Evolutionary conservation across 768 basidiomycete genomes (phyloP).

Genomic region (Suillus variegatus): DNA sequence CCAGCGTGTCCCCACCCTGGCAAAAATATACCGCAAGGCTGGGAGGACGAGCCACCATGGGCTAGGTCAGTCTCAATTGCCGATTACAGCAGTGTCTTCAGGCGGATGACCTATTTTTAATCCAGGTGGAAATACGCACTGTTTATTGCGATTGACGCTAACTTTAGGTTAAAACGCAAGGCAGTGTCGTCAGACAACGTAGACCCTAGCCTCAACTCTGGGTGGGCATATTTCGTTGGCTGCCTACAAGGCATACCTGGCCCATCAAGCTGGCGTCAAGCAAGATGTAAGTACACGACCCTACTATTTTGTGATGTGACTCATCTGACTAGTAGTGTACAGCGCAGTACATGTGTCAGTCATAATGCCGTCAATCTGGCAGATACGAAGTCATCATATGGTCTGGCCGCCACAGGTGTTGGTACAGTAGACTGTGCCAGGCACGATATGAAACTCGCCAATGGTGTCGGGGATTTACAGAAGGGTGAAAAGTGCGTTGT

Average conservation of each 20-base stretch:
- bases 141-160: not conserved
- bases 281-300: no score
- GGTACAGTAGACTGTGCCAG: no score
- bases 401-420: not conserved
- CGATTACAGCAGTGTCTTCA: accelerated
- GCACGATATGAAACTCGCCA: no score
- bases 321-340: no score
- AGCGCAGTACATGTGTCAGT: not conserved
- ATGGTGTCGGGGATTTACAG: no score
- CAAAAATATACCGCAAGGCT: not conserved
- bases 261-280: no score
- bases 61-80: no score
- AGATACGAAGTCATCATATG: not conserved
- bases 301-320: no score
- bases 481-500: no score
- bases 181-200: not conserved
- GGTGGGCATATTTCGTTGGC: not conserved
- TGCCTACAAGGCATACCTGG: not conserved
- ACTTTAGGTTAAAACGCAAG: not conserved
- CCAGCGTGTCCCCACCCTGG: no score
- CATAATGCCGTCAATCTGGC: not conserved
- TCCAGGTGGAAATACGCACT: not conserved
- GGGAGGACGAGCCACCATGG: not conserved
- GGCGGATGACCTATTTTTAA: no score
- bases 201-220: not conserved